These are phyloP conservation scores for Solidago caesia DNA, from an alignment of 129 eudicot species.

Conservation along the genomic window DNA sequence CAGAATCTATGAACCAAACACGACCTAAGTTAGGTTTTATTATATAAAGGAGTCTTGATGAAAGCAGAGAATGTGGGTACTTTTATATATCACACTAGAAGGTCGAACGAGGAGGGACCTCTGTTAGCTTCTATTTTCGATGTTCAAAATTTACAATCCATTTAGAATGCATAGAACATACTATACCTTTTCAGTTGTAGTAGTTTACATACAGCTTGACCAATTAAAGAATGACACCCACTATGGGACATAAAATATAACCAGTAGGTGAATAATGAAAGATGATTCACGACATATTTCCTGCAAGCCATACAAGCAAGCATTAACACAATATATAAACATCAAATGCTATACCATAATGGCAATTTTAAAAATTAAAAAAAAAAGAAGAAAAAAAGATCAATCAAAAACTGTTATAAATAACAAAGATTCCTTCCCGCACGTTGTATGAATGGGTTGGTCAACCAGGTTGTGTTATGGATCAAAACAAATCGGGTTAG, in stretches of 20 bases:
- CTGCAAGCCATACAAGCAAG: slow-evolving; percentile 33
- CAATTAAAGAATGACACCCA: slow-evolving; percentile 66
- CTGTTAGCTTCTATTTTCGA: slow-evolving; percentile 20
- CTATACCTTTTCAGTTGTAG: slow-evolving; percentile 31
- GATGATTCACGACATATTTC: slow-evolving; percentile 26
- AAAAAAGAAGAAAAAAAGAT: too few relatives aligned
- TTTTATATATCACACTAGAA: slow-evolving; percentile 17
- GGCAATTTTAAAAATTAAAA: too few relatives aligned
- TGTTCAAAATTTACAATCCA: slow-evolving; percentile 24
- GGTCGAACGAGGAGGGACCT: slow-evolving; percentile 15
- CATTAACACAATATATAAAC: neutral
- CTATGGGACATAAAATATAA: slow-evolving; percentile 31
- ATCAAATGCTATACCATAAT: neutral
- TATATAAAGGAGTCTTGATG: neutral
- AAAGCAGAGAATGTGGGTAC: slow-evolving; percentile 10
- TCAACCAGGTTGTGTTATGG: too few relatives aligned
- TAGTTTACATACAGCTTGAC: slow-evolving; percentile 52
- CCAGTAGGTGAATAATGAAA: slow-evolving; percentile 38
- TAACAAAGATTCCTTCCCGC: too few relatives aligned
- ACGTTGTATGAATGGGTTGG: too few relatives aligned
- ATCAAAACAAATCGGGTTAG: too few relatives aligned
- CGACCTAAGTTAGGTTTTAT: neutral
- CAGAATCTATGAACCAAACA: too few relatives aligned
- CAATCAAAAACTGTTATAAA: too few relatives aligned
- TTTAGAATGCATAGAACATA: slow-evolving; percentile 18